phyloP scores from a whole-genome alignment of 331 rosid genomes.

The Malus hybrid region DNA sequence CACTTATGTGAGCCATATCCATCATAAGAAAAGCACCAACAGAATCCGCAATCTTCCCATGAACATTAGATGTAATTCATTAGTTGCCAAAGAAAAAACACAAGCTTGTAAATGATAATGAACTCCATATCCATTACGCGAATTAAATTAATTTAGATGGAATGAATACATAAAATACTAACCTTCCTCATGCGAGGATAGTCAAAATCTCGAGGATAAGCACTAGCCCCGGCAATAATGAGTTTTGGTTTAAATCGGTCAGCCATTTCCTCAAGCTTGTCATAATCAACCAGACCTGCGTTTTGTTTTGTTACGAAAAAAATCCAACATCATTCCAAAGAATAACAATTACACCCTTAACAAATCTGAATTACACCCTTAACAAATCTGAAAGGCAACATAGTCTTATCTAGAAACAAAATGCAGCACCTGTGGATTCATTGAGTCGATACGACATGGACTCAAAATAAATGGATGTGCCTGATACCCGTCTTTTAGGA shows the following conservation, averaged over 20 bases:
- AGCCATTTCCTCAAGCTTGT: slow-evolving; percentile 86
- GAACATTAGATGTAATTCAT: slow-evolving; percentile 21
- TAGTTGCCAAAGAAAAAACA: slow-evolving; percentile 8
- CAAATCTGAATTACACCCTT: neutral
- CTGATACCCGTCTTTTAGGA: slow-evolving; percentile 88
- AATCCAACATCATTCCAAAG: neutral
- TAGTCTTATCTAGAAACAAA: neutral
- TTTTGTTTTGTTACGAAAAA: neutral
- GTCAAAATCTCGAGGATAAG: slow-evolving; percentile 97
- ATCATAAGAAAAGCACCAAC: slow-evolving; percentile 97
- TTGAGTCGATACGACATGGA: slow-evolving; percentile 96
- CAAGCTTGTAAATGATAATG: neutral
- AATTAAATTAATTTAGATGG: neutral
- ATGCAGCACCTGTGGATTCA: slow-evolving; percentile 61
- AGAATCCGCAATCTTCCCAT: slow-evolving; percentile 63
- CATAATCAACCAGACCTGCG: slow-evolving; percentile 84
- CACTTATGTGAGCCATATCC: slow-evolving; percentile 99
- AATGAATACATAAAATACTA: slow-evolving; percentile 9
- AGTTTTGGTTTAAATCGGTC: slow-evolving; percentile 79
- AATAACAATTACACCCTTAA: neutral
- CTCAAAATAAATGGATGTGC: slow-evolving; percentile 89
- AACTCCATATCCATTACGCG: neutral
- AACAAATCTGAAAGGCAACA: neutral
- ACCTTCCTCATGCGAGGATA: slow-evolving; percentile 88
- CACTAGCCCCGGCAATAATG: slow-evolving; percentile 95